Evolutionary conservation across 257 asterid genomes (phyloP), one percentile per base, ranked within the genome.

Genomic region (Asclepias syriaca): DNA sequence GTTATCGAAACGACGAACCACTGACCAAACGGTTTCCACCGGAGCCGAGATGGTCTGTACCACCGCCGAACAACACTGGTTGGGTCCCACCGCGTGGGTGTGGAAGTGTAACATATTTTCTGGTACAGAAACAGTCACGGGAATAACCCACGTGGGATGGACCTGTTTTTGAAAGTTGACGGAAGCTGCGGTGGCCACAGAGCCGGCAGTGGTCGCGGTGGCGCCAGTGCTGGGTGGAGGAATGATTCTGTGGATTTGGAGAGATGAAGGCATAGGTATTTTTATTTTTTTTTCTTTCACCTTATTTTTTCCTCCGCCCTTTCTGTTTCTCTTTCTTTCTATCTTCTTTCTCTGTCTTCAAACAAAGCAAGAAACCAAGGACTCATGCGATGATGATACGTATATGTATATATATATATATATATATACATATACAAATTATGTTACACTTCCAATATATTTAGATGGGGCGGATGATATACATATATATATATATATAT

Each of bases 1-100:
- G 72, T 82, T 78, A 81, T 89, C 96, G 82, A 92, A 92, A n/a
- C 90, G 87, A 14, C 97, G 95, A 3, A 92, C 86, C 29, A 92
- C 78, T 15, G 96, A 81, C 97, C 97, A 92, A 2, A 92, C 96
- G 29, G 85, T 63, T 66, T 78, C 90, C 1, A 83, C 53, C 0
- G 92, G 88, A 22, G 97, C 88, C 50, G 56, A 66, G 76, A 86
- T 84, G 60, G 72, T 22, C 69, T 80, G 93, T 51, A 89, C 86
- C 54, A 88, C 88, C 27, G 91, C 79, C 18, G 97, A 89, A 83
- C 87, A 88, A 84, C 96, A 83, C 88, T 89, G 96, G 75, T 81
- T 48, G 15, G 90, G 66, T 1, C 78, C 85, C 74, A 85, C 84
- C 40, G 76, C 79, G 86, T 89, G 96, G 1, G 90, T 83, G 82